A percentile compares a stretch with the other conserved stretches of the same genome.
Conservation (phyloP, 164 flowering plant species). For the Magnolia kwangsiensis region DNA sequence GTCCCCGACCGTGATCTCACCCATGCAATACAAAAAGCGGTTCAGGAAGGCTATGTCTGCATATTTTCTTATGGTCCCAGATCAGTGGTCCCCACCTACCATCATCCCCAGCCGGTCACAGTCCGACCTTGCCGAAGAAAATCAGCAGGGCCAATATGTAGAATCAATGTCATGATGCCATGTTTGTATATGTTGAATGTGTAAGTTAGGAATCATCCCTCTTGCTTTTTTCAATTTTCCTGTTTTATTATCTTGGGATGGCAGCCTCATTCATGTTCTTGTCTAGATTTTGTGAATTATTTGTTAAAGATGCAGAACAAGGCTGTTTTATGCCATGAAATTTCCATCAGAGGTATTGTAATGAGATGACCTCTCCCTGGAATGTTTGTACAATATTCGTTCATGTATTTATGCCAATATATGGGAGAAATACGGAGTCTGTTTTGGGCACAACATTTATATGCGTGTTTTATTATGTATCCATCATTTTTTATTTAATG, state of each 20-base stretch:
- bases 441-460: not conserved
- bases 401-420: constrained; percentile 7
- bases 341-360: constrained; percentile 25
- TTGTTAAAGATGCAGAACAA: constrained; percentile 35
- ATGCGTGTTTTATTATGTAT: not conserved
- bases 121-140: constrained; percentile 62
- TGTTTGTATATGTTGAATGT: constrained; percentile 26
- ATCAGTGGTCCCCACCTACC: constrained; percentile 81
- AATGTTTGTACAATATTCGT: constrained; percentile 26
- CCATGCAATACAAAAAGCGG: constrained; percentile 92
- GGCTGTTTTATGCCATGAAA: constrained; percentile 31
- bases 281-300: constrained; percentile 21
- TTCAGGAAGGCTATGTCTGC: constrained; percentile 98
- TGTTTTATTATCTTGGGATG: constrained; percentile 23
- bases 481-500: not conserved
- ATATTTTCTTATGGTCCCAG: constrained; percentile 94
- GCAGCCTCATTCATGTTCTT: constrained; percentile 23
- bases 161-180: constrained; percentile 29
- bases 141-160: constrained; percentile 33
- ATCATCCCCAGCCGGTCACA: constrained; percentile 61
- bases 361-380: constrained; percentile 35
- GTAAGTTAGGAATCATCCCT: constrained; percentile 23
- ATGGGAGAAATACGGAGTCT: not conserved
- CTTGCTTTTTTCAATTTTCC: constrained; percentile 9
- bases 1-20: constrained; percentile 92